Conservation (phyloP, 345 rosid genomes). For the Lenwebbia sp. region DNA sequence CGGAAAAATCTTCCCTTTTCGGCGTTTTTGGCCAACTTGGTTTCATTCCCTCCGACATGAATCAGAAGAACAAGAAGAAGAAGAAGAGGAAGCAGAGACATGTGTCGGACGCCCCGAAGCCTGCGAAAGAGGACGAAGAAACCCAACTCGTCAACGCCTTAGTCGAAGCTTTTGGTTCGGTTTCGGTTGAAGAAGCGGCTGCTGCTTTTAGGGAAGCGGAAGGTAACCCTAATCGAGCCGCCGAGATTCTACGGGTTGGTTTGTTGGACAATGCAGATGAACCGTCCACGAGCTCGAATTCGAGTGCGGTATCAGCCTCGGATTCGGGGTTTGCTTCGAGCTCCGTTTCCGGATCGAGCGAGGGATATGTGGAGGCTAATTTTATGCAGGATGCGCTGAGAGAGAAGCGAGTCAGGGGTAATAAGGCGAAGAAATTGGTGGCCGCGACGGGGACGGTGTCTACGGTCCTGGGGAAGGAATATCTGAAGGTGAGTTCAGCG, state of each 20-base stretch:
- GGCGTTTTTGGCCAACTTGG: neutral
- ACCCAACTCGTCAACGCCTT: conserved; percentile 13
- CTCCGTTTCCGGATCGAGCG: conserved; percentile 24
- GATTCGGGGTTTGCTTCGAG: conserved; percentile 36
- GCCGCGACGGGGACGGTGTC: conserved; percentile 81
- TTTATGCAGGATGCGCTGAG: neutral
- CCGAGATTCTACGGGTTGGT: conserved; percentile 17
- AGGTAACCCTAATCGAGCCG: conserved; percentile 41
- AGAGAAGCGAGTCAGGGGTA: conserved; percentile 16
- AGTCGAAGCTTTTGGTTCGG: conserved; percentile 38
- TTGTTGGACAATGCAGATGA: conserved; percentile 26
- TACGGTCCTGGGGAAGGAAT: conserved; percentile 72
- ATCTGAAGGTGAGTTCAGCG: conserved; percentile 31
- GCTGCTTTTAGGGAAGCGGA: conserved; percentile 31
- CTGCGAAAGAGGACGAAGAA: neutral
- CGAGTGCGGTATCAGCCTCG: conserved; percentile 27
- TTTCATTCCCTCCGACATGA: neutral
- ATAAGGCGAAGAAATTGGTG: conserved; percentile 48
- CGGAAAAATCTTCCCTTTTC: neutral
- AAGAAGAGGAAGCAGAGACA: conserved; percentile 37
- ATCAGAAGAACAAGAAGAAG: conserved; percentile 23
- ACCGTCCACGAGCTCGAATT: conserved; percentile 30
- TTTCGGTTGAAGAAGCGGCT: conserved; percentile 40
- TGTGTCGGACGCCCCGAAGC: conserved; percentile 7
- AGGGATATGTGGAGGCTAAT: conserved; percentile 21